Percentiles rank a stretch among this genome's conserved stretches.
These are phyloP conservation scores for Syncephalastrum racemosum DNA, from an alignment of 371 early-diverging fungal genomes.

Conservation along the genomic window DNA sequence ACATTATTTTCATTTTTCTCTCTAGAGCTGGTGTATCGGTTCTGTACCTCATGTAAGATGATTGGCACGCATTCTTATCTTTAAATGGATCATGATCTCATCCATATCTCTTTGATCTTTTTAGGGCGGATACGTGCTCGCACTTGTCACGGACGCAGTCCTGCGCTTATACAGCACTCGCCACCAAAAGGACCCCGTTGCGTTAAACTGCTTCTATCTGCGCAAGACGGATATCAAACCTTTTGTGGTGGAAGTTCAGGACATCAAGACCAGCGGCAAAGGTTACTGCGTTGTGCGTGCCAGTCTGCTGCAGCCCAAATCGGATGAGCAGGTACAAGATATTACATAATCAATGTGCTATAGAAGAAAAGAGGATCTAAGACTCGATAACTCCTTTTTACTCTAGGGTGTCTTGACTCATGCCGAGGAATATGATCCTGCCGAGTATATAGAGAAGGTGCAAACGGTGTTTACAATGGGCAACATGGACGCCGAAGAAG, in stretches of 20 bases:
- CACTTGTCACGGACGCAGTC: slow-evolving; percentile 32
- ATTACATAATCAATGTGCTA: no score
- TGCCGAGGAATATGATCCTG: slow-evolving; percentile 21
- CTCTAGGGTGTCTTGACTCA: slow-evolving; percentile 1
- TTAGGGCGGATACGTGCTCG: slow-evolving; percentile 32
- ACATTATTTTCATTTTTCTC: not conserved
- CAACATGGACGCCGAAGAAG: slow-evolving; percentile 39
- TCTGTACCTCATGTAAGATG: slow-evolving; percentile 42
- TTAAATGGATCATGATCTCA: not conserved
- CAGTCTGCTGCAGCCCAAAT: slow-evolving; percentile 29
- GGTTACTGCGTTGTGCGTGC: slow-evolving; percentile 41
- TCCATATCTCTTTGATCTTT: not conserved
- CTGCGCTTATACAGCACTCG: slow-evolving; percentile 29
- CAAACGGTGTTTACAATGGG: slow-evolving; percentile 43
- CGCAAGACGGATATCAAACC: slow-evolving; percentile 31
- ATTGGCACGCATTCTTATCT: not conserved
- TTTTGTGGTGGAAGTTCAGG: slow-evolving; percentile 34
- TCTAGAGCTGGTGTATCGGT: slow-evolving; percentile 37
- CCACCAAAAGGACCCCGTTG: slow-evolving; percentile 39
- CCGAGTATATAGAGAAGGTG: slow-evolving; percentile 29
- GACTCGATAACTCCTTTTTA: no score
- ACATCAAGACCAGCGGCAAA: slow-evolving; percentile 36
- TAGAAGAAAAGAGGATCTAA: not conserved
- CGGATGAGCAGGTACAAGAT: slow-evolving; percentile 5
- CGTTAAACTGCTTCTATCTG: slow-evolving; percentile 44